Evolutionary conservation across 768 basidiomycete genomes (phyloP), one percentile per base, ranked within the genome.

Genomic region (Lactifluus subvellereus): DNA sequence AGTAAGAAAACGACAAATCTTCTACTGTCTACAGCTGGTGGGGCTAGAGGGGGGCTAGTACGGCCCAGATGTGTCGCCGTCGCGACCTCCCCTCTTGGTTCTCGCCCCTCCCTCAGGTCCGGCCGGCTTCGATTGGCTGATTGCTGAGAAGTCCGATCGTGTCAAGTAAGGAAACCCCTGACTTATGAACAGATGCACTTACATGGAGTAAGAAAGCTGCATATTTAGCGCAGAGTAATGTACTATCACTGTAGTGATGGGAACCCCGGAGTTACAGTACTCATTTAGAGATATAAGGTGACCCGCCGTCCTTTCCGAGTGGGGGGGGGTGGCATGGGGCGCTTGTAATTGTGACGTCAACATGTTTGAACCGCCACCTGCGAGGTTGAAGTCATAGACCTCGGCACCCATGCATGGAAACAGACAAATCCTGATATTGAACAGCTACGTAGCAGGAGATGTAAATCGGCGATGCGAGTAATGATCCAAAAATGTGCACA

Each of bases 151-250:
- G 54, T 35, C 60, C 37, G 47, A 56, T n/a, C 11, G 49, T 0
- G 11, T 56, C 56, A 27, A 45, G 42, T 57, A 37, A 53, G 61
- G 61, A 57, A 62, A 32, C 43, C n/a, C 61, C 56, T 48, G 20
- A 43, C 35, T n/a, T 3, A 33, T 6, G 16, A 16, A 32, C 2
- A 50, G 4, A 9, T 16, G 32, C 30, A 51, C 6, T 6, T 13
- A 33, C 30, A 33, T 4, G 18, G 3, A 20, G 16, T n/a, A 48
- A 20, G 20, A 4, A 4, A 22, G 7, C 47, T 48, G 47, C 47
- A 13, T 22, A 20, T 20, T 47, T 47, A 10, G n/a, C n/a, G 4
- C 8, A 6, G n/a, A 11, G 47, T 22, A 48, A 6, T 20, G 16
- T 48, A 9, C 22, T 27, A 3, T 4, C 22, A 22, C 11, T 11